These are phyloP conservation scores for Boletus coccyginus DNA, from an alignment of 768 basidiomycete genomes.

Conservation along the genomic window DNA sequence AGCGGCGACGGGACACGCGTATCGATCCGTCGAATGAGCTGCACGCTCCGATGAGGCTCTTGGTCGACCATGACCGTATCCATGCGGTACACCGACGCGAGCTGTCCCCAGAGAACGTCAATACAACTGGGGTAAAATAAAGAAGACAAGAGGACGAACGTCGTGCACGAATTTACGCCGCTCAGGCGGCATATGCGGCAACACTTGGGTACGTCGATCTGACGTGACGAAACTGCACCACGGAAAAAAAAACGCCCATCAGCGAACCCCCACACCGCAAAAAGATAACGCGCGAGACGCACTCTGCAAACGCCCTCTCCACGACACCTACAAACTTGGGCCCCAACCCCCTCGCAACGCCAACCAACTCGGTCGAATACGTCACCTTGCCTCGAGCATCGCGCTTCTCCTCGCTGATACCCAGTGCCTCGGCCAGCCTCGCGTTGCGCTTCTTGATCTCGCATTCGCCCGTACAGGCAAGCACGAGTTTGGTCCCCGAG, in stretches of 20 bases:
- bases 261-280: neutral
- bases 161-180: slow-evolving; percentile 83
- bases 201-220: slow-evolving; percentile 63
- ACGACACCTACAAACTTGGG: slow-evolving; percentile 69
- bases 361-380: slow-evolving; percentile 63
- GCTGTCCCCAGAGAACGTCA: slow-evolving; percentile 33
- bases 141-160: slow-evolving; percentile 38
- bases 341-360: slow-evolving; percentile 46
- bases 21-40: slow-evolving; percentile 79
- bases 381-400: slow-evolving; percentile 39
- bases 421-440: slow-evolving; percentile 85
- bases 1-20: slow-evolving; percentile 73
- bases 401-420: slow-evolving; percentile 61
- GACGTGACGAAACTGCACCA: slow-evolving; percentile 58
- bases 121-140: neutral
- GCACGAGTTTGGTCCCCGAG: slow-evolving; percentile 42
- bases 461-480: slow-evolving; percentile 85
- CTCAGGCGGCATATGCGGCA: slow-evolving; percentile 79
- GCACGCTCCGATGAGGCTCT: slow-evolving; percentile 85
- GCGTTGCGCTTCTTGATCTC: slow-evolving; percentile 83
- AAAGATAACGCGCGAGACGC: slow-evolving; percentile 28
- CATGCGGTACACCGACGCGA: slow-evolving; percentile 79
- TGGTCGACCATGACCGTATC: slow-evolving; percentile 87
- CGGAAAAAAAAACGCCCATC: neutral
- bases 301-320: slow-evolving; percentile 83